A percentile compares a stretch with the other conserved stretches of the same genome.
Conservation (phyloP, 1,284 basidiomycete species). For the Ustilago hordei region DNA sequence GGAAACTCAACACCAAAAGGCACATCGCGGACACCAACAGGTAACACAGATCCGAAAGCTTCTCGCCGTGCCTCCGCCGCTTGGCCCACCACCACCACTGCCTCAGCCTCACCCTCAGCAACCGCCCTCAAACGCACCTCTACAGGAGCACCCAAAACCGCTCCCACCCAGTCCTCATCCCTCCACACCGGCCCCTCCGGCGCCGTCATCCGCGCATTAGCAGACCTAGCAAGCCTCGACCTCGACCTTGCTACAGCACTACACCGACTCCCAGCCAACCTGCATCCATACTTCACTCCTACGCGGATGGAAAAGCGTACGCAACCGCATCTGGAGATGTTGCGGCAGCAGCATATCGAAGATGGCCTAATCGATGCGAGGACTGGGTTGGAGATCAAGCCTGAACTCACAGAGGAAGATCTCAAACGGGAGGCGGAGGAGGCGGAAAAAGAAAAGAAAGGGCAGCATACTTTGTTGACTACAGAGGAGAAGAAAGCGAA, state of each 20-base stretch:
- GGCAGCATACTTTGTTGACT: slow-evolving; percentile 76
- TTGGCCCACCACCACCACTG: background rate
- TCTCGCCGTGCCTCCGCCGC: background rate
- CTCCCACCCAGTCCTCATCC: slow-evolving; percentile 14
- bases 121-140: slow-evolving; percentile 29
- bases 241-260: slow-evolving; percentile 34
- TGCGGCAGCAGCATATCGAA: slow-evolving; percentile 43
- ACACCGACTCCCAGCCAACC: slow-evolving; percentile 16
- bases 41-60: background rate
- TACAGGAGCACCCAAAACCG: slow-evolving; percentile 34
- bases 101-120: slow-evolving; percentile 20
- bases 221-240: slow-evolving; percentile 38
- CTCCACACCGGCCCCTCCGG: slow-evolving; percentile 35
- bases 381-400: slow-evolving; percentile 43
- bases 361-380: slow-evolving; percentile 37
- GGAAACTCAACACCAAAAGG: slow-evolving; percentile 30
- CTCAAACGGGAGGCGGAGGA: slow-evolving; percentile 36
- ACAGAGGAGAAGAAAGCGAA: slow-evolving; percentile 90
- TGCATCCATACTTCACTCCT: slow-evolving; percentile 29
- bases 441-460: slow-evolving; percentile 45
- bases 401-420: slow-evolving; percentile 30
- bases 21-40: slow-evolving; percentile 26
- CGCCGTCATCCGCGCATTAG: slow-evolving; percentile 28
- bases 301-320: slow-evolving; percentile 41
- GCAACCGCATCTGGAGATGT: slow-evolving; percentile 54